These are phyloP conservation scores for Piper betle DNA, from an alignment of 164 flowering plant species.

Conservation along the genomic window DNA sequence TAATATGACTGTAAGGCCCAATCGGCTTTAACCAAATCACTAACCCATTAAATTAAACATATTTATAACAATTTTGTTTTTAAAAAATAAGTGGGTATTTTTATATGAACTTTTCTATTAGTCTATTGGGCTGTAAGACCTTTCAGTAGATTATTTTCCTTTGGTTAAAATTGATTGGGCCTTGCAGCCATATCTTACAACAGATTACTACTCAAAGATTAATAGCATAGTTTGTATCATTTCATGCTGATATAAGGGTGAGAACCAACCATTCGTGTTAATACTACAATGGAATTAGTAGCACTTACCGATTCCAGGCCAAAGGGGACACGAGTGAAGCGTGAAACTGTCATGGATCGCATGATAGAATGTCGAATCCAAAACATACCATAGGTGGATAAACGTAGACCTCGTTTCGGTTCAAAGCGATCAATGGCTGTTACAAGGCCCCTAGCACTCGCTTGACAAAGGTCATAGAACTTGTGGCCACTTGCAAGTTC, in stretches of 20 bases:
- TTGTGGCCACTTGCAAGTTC: constrained; percentile 58
- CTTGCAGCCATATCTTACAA: too few relatives aligned
- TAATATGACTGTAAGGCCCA: too few relatives aligned
- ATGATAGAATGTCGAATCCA: constrained; percentile 93
- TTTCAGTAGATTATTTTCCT: too few relatives aligned
- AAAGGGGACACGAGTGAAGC: constrained; percentile 74
- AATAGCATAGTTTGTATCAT: too few relatives aligned
- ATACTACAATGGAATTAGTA: background rate
- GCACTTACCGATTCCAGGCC: constrained; percentile 83
- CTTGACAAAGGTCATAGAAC: constrained; percentile 91
- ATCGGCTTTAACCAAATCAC: too few relatives aligned
- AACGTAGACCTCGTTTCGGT: constrained; percentile 54
- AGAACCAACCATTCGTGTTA: background rate
- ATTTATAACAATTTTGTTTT: too few relatives aligned
- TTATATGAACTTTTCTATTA: too few relatives aligned
- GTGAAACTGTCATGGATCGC: constrained; percentile 75
- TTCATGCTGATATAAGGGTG: background rate
- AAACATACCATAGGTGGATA: constrained; percentile 82
- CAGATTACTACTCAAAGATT: too few relatives aligned
- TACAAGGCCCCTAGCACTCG: constrained; percentile 86
- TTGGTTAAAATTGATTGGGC: too few relatives aligned
- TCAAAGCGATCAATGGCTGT: constrained; percentile 93
- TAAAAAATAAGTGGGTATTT: too few relatives aligned
- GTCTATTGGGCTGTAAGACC: too few relatives aligned
- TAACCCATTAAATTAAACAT: too few relatives aligned